Conservation (phyloP, 2,329 filamentous ascomycete genomes). For the Helicocarpus griseus region DNA sequence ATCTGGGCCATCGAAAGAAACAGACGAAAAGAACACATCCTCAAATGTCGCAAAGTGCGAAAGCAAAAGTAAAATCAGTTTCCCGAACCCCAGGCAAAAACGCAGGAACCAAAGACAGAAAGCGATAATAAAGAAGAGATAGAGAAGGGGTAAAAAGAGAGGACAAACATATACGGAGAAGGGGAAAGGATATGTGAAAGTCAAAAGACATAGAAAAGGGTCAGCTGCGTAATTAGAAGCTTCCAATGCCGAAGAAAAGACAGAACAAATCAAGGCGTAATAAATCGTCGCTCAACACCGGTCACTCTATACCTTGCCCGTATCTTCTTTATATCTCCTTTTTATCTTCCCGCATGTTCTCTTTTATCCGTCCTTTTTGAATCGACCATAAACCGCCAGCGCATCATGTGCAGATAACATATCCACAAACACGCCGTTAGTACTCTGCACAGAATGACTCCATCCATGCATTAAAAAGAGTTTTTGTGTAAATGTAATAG, state of each 20-base stretch:
- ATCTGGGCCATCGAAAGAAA: neutral
- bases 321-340: too few species aligned
- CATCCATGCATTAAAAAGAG: constrained; percentile 27
- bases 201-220: too few species aligned
- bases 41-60: neutral
- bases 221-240: too few species aligned
- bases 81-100: constrained; percentile 5
- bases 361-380: too few species aligned
- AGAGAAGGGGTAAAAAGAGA: too few species aligned
- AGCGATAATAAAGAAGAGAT: constrained; percentile 5
- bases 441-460: constrained; percentile 24
- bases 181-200: neutral
- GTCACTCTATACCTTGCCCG: too few species aligned
- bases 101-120: constrained; percentile 7
- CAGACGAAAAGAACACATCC: neutral
- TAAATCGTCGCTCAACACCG: too few species aligned
- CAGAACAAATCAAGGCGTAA: too few species aligned
- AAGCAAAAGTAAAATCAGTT: constrained; percentile 1
- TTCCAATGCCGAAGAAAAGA: too few species aligned
- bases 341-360: too few species aligned
- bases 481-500: constrained; percentile 18
- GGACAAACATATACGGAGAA: neutral
- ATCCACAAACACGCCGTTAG: neutral
- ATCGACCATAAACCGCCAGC: neutral
- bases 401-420: neutral